Evolutionary conservation across 164 flowering plant genomes (phyloP), one percentile per base, ranked within the genome.

Genomic region (Tetracentron sinense): DNA sequence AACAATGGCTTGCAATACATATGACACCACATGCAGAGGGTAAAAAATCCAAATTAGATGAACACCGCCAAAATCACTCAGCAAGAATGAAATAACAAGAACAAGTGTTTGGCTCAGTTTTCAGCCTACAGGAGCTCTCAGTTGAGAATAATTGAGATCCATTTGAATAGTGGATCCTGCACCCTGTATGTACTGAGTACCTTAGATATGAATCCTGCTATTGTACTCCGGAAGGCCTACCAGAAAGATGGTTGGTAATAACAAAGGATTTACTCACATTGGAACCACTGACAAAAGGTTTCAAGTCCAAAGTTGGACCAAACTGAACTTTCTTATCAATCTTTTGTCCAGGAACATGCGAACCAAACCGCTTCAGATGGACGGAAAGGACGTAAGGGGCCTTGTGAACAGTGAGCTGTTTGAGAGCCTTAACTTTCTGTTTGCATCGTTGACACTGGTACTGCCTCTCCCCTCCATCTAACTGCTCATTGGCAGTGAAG

Each of bases 401-500:
- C 70, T 92, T 84, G 80, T 87, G 66, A 63, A 95, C 72, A 10
- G 96, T 95, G 21, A 95, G 94, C 77, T 88, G 96, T 69, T 92
- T 95, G 33, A 74, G 73, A 63, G 99, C 99, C 80, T 55, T 82
- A 48, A 95, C 99, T 79, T 92, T 95, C 72, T 88, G 88, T 65
- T 86, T 88, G 89, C 99, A 95, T 17, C 72, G 74, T 58, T 88
- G 82, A 62, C 99, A 95, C 62, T 89, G 90, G 62, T 95, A 95
- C 58, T 83, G 83, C 80, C 68, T 90, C 60, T 80, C 88, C 14
- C 97, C 99, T 54, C 92, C 97, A 82, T 92, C 99, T 71, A 95
- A 78, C 51, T 75, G 80, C 71, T 95, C 99, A 11, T 67, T 51
- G 26, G 89, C 87, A 38, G 94, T 88, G 73, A 95, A 95, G 69